Evolutionary conservation across 106 monocot species (phyloP), one percentile per base, ranked within the genome.

Genomic region (Allium cepa): DNA sequence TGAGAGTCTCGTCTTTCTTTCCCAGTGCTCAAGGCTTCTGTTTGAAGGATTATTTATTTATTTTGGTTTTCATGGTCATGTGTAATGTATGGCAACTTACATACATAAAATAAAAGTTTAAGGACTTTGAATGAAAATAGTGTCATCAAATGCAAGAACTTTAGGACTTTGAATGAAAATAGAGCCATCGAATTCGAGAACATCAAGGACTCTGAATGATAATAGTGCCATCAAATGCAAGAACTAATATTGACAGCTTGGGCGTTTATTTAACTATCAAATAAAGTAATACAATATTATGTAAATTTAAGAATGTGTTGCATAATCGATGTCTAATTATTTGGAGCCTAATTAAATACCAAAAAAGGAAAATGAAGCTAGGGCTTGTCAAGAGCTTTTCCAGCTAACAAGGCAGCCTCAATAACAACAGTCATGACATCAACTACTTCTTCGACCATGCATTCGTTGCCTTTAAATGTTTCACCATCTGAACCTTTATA

Each of bases 361-460:
- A 8, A 48, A 65, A 49, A 2, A 8, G 2, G 11, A 65, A 17
- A 5, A 11, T 36, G 36, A 36, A 36, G 13, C 14, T 65, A 90
- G 0, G 86, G 92, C 74, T 83, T 89, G 79, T 90, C 84, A 55
- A 90, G 72, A 46, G 77, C 78, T 65, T 81, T 80, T 47, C 94
- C 94, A 11, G 94, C 94, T 0, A 94, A 67, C 60, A 94, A 27
- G 7, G 94, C 94, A 7, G 90, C 94, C 59, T 90, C 78, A 11
- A 94, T 90, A 17, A 87, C 87, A 0, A 90, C 17, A 9, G 87
- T 52, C 61, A 94, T 80, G 17, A 87, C 77, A 51, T 94, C 94
- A 11, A 77, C 86, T 50, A 90, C 94, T 70, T 90, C 90, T 18
- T 71, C 74, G 11, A 84, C 75, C 73, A 71, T 64, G 82, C 94